Conservation (phyloP, 2,329 filamentous ascomycete genomes). For the Fusarium sp. region DNA sequence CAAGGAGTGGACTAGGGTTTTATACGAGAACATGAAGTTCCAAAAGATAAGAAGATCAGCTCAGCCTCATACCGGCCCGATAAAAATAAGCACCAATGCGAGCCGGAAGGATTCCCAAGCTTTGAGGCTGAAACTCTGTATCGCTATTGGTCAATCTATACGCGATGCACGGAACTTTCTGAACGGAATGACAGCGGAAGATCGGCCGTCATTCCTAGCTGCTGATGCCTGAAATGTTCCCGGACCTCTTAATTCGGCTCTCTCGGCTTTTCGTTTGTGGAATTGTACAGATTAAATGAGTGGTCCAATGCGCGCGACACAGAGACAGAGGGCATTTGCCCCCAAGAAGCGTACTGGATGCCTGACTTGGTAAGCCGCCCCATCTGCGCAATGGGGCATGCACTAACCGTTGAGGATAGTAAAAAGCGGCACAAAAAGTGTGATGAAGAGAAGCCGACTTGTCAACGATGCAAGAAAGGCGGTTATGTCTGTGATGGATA, state of each 20-base stretch:
- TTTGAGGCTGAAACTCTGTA: not conserved
- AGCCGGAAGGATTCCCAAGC: no score
- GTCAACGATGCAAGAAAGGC: slow-evolving; percentile 13
- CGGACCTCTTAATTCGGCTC: not conserved
- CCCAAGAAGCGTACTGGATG: slow-evolving; percentile 16
- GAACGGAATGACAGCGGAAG: not conserved
- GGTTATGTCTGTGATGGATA: slow-evolving; percentile 25
- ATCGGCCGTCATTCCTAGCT: no score
- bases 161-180: slow-evolving; percentile 6
- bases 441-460: slow-evolving; percentile 9
- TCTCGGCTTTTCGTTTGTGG: not conserved
- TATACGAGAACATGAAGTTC: not conserved
- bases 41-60: not conserved
- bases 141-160: slow-evolving; percentile 7
- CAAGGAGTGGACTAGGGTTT: rapidly evolving
- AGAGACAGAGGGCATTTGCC: slow-evolving; percentile 2
- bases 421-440: slow-evolving; percentile 23
- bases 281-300: not conserved
- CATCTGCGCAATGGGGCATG: not conserved
- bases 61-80: not conserved
- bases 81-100: not conserved
- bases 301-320: not conserved
- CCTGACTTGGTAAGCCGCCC: slow-evolving; percentile 11
- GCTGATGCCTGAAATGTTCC: no score
- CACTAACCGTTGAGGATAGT: not conserved